phyloP scores from a whole-genome alignment of 345 rosid genomes.

The Carallia pectinifolia region DNA sequence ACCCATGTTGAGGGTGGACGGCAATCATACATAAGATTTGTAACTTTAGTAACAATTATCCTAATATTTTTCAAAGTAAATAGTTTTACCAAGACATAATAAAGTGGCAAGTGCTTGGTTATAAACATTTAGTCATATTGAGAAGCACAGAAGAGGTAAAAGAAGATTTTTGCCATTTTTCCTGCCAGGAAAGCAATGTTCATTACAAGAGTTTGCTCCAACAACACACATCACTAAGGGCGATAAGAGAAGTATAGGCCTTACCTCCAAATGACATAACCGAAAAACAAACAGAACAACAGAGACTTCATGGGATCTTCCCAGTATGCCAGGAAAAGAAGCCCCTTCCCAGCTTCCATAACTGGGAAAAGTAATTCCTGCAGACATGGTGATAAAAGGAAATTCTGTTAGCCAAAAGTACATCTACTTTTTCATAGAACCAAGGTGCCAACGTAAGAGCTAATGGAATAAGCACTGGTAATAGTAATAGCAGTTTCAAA shows the following conservation, averaged over 20 bases:
- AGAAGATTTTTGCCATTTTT: neutral
- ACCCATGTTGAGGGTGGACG: too few species aligned
- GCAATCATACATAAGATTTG: too few species aligned
- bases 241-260: conserved; percentile 6
- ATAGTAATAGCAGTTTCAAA: neutral
- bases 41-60: too few species aligned
- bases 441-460: neutral
- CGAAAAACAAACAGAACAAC: conserved; percentile 61
- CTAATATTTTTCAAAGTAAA: too few species aligned
- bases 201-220: neutral
- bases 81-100: too few species aligned
- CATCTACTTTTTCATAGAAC: too few species aligned
- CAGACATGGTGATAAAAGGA: neutral
- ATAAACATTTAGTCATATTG: too few species aligned
- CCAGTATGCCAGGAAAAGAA: conserved; percentile 62
- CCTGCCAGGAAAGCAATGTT: neutral
- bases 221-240: conserved; percentile 1
- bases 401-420: too few species aligned
- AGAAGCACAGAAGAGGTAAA: too few species aligned
- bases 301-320: conserved; percentile 70
- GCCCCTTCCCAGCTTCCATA: conserved; percentile 56
- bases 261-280: conserved; percentile 68
- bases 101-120: too few species aligned
- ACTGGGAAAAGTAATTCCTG: conserved; percentile 87
- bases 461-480: neutral